Conservation (phyloP, 169 alveolate genomes). For the Perkinsus marinus region DNA sequence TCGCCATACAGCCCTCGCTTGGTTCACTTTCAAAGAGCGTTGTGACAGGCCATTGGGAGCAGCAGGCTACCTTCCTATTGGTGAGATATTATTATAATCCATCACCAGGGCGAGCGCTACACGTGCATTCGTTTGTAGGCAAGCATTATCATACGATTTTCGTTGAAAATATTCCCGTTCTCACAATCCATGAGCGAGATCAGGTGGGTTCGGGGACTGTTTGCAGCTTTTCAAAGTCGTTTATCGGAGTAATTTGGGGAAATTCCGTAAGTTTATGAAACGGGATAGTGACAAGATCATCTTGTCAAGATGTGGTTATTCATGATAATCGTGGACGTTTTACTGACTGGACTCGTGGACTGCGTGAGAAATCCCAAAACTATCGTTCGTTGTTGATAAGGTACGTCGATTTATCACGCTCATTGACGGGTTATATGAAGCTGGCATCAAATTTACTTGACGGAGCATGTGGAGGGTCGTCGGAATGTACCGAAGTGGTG, state of each 20-base stretch:
- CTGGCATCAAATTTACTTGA: slow-evolving; percentile 19
- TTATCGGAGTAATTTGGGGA: no score
- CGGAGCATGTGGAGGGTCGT: not conserved
- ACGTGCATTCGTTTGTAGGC: slow-evolving; percentile 12
- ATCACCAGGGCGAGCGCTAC: not conserved
- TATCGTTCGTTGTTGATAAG: no score
- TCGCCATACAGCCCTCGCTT: slow-evolving; percentile 27
- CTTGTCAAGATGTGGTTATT: no score
- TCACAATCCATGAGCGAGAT: slow-evolving; percentile 38
- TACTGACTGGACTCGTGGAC: no score
- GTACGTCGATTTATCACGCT: slow-evolving; percentile 39
- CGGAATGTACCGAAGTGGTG: not conserved
- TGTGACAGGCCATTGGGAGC: slow-evolving; percentile 55
- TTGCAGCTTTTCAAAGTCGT: no score
- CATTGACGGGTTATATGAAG: slow-evolving; percentile 37
- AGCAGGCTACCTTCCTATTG: slow-evolving; percentile 47
- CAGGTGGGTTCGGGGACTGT: not conserved
- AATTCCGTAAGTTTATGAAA: no score
- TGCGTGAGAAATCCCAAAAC: no score
- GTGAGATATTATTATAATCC: slow-evolving; percentile 7
- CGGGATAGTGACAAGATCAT: no score
- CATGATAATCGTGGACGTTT: no score
- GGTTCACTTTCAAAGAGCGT: slow-evolving; percentile 41
- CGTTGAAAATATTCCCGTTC: slow-evolving; percentile 36
- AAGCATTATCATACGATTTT: slow-evolving; percentile 36